Evolutionary conservation across 176 grass and related monocot genomes (phyloP), one percentile per base, ranked within the genome.

Genomic region (Secale cereale): DNA sequence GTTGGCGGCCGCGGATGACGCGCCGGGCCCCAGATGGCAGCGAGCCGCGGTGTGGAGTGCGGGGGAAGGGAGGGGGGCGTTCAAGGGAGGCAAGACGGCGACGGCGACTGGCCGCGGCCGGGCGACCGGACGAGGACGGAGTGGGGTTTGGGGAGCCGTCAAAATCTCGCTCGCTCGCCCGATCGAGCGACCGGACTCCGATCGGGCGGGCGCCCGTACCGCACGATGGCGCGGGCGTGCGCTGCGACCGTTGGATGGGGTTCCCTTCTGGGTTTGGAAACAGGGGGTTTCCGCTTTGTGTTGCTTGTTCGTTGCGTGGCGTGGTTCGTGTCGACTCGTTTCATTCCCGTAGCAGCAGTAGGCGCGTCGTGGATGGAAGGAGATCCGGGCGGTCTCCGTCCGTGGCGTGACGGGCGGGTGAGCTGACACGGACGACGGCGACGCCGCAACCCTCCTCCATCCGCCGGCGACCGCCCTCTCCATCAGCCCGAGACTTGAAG

Each of bases 71-170:
- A 83, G 6, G 64, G 41, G 62, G 23, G 80, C 88, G 84, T 90
- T 79, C 33, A 87, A 87, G 89, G 89, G 76, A 91, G 77, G 89
- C 80, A 59, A 67, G 80, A 30, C 45, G 8, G 45, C 71, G 28
- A 75, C 41, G 41, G 9, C 15, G 48, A 19, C 15, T 0, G 48
- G 4, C 11, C 43, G 12, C 43, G 43, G 43, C 10, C 16, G 22
- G 57, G 10, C 5, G 19, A 40, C 54, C 54, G 20, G 15, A 74
- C 26, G 5, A 1, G 19, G 10, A 27, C 6, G 35, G n/a, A 13
- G 72, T 62, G 17, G 72, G 69, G 61, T 86, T 76, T 52, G 87
- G 77, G 37, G 76, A 72, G 31, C 31, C 52, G 91, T 92, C 87
- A 41, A 92, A 84, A 87, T 92, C 83, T 70, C 10, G 32, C 19